These are phyloP conservation scores for Trematosphaeria pertusa DNA, from an alignment of 2,329 filamentous ascomycete genomes.

Conservation along the genomic window DNA sequence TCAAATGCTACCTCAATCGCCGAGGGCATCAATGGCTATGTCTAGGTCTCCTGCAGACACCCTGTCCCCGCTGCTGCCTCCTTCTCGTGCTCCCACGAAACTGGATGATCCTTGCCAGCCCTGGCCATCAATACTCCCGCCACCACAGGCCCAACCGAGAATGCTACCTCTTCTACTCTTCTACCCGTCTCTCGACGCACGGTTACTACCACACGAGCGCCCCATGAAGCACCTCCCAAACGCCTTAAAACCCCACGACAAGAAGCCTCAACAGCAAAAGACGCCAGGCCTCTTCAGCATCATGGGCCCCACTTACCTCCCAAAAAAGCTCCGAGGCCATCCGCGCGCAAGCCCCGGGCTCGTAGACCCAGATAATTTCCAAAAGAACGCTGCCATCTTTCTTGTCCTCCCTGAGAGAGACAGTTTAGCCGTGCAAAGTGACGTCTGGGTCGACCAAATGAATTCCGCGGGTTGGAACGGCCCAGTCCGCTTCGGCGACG, in stretches of 20 bases:
- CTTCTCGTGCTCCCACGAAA: constrained; percentile 35
- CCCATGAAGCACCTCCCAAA: constrained; percentile 45
- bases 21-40: not conserved
- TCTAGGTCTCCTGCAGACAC: constrained; percentile 21
- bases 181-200: constrained; percentile 52
- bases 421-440: constrained; percentile 50
- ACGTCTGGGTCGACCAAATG: constrained; percentile 53
- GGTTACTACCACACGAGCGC: constrained; percentile 50
- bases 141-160: constrained; percentile 39
- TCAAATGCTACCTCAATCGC: constrained; percentile 23
- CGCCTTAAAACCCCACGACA: constrained; percentile 41
- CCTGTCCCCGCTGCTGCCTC: constrained; percentile 38
- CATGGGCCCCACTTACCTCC: constrained; percentile 52
- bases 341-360: constrained; percentile 52
- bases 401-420: constrained; percentile 53
- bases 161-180: constrained; percentile 52
- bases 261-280: constrained; percentile 34
- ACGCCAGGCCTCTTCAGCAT: constrained; percentile 47
- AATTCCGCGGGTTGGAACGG: constrained; percentile 40
- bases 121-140: constrained; percentile 49
- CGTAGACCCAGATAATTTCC: constrained; percentile 40
- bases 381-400: constrained; percentile 49
- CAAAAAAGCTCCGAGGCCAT: constrained; percentile 45
- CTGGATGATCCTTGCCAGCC: constrained; percentile 39
- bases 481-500: constrained; percentile 44